Base-by-base conservation (phyloP, 2,329 filamentous ascomycete genomes). In the Cercospora sp. region DNA sequence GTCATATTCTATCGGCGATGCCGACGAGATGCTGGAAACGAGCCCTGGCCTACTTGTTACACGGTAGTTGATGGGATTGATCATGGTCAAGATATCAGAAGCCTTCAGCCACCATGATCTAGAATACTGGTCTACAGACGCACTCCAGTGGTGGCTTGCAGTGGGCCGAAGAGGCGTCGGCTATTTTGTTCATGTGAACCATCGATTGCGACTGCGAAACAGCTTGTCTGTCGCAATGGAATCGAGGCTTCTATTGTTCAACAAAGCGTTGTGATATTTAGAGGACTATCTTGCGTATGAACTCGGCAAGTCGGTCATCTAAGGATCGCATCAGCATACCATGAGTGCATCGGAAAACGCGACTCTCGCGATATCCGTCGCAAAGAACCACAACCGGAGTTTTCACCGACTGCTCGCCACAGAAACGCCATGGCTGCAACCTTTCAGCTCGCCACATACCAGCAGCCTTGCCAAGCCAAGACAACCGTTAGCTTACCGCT, bases 401-500 rank as follows among this genome's bases (percentile, higher is more conserved):
- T 51, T 51, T 5, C 45, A 51, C 45, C 45, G 20, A 51, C 45
- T 23, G 9, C 45, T 51, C 18, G 20, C 45, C 45, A 51, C 45
- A 51, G 13, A 48, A 26, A 26, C 26, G 53, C 53, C 26, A 58
- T 58, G 53, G 53, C 26, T 33, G 23, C 26, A n/a, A 58, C 23
- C 20, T 53, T 28, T 58, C 30, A 58, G 53, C 53, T 58, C 53
- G 53, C 53, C 53, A 58, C 53, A 30, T 23, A 16, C n/a, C 26
- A n/a, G 30, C 16, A 58, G 30, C 26, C 30, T 33, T n/a, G 53
- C 53, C 53, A 58, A 58, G 53, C 16, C 53, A 20, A 28, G 26
- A 58, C 53, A 58, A 28, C 53, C 53, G 53, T 58, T 58, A 58
- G 53, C 53, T 58, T 58, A 5, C 26, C 53, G 26, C 53, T 8